Evolutionary conservation across 306 rosid genomes (phyloP), one percentile per base, ranked within the genome.

Genomic region (Oemleria cerasiformis): DNA sequence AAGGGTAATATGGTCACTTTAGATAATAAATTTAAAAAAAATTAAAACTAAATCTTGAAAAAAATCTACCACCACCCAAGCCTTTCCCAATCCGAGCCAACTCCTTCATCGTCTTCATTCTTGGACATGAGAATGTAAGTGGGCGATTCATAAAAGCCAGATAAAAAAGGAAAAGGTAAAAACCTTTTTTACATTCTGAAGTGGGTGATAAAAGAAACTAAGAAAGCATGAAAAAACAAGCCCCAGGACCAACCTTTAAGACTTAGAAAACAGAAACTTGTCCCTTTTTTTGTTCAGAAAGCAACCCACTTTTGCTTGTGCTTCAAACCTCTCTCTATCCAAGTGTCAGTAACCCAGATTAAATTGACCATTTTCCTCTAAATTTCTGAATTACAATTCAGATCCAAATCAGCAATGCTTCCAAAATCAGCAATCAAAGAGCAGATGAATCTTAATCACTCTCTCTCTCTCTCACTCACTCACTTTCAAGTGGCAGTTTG

Each of bases 171-270:
- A 68, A 75, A 73, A 75, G 63, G 54, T 67, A 47, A 61, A 2
- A 42, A 56, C 57, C 65, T 82, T 17, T 39, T 53, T 65, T 17
- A 65, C 67, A 70, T 43, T n/a, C 25, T 71, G 79, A 68, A 81
- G 65, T 8, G 42, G 81, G 75, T 51, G 79, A 82, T 77, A 78
- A 77, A 78, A 79, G 81, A 70, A 83, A 80, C n/a, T n/a, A n/a
- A n/a, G n/a, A n/a, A n/a, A n/a, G 71, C 78, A 83, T 54, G 73
- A 70, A 73, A 74, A 48, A 75, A 65, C 39, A 70, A 53, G 34
- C 23, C 77, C 78, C 79, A 85, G 83, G 42, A 91, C 87, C 70
- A 86, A 91, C 92, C 96, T n/a, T n/a, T n/a, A n/a, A n/a, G n/a
- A n/a, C n/a, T n/a, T n/a, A n/a, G n/a, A n/a, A n/a, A n/a, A n/a